Base-by-base conservation (phyloP, 768 basidiomycete species). In the Sporobolomyces pararoseus region DNA sequence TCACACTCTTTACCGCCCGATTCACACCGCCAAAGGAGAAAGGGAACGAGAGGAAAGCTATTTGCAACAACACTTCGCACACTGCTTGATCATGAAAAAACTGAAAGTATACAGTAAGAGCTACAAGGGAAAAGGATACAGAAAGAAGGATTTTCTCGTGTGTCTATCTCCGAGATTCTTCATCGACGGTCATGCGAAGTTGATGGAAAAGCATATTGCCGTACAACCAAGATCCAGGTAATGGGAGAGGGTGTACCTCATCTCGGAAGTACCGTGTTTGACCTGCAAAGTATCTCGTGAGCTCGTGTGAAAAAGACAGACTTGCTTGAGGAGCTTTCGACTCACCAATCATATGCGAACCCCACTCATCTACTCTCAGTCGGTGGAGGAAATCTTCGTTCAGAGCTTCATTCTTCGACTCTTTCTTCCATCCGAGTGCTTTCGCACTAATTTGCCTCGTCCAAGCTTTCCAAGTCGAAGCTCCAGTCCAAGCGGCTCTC, bases 171-270 rank as follows among this genome's bases (percentile, higher is more conserved):
- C 13, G 21, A 10, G 23, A 7, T 23, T 61, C 31, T 3, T 32
- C 44, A 21, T 61, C 59, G 6, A 34, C 59, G 31, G 44, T 47
- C 12, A 49, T 35, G 6, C 59, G 27, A 3, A 61, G 59, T 19
- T 61, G 59, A 49, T 63, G 62, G 6, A 70, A 14, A 7, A 70
- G 57, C 68, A 70, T 70, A 52, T 70, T 70, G 29, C 68, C 68
- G 58, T 70, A 70, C 6, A 70, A 55, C 34, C 46, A 70, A 5
- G 57, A 60, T 1, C 68, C 68, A 1, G 68, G 68, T 2, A 70
- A 35, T 0, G 68, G 47, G 0, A 54, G 32, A 2, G 68, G 68
- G 44, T 70, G 68, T 5, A 70, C 57, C 13, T 65, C 60, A 34
- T 72, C 71, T 0, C 59, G 49, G 46, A 72, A 68, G 32, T 62